Base-by-base conservation (phyloP, 768 basidiomycete genomes). In the Gymnopilus junonius region DNA sequence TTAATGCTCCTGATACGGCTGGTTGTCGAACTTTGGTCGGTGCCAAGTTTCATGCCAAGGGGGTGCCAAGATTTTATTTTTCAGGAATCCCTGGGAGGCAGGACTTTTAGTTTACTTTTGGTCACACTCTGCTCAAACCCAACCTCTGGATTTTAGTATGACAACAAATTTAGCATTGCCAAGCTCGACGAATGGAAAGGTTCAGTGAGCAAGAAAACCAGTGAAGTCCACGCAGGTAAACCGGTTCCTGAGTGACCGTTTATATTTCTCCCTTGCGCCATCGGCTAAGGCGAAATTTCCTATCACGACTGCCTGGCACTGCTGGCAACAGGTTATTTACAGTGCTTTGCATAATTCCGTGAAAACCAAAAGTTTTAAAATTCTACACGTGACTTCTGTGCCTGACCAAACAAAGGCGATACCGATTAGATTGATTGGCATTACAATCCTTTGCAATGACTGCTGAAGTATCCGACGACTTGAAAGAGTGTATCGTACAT, bases 11-110 rank as follows among this genome's bases (percentile, higher is more conserved):
- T 70, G 69, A 67, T 68, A 59, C 67, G 69, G 69, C 63, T 64
- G 67, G 65, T 70, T 68, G 67, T 68, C 65, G 65, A 66, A 63
- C 56, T 66, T 62, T 68, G 67, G 65, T 66, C 62, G 69, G 66
- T 65, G 67, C 67, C 67, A 70, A 70, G 67, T 40, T 53, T 54
- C 40, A 7, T 58, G 57, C 58, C 46, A 59, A 51, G 48, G 29
- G 8, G 8, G 25, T 63, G 40, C 53, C 42, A 45, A 58, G 32
- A 31, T 42, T 55, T 43, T 59, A 35, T 64, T 56, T 54, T 58
- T 58, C 37, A 58, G 51, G 37, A 55, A 55, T 42, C 37, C 59
- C 58, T 56, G 55, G 60, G 55, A 42, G 45, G 50, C n/a, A n/a
- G n/a, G n/a, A n/a, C n/a, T n/a, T n/a, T n/a, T n/a, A n/a, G 34